A percentile compares a stretch with the other conserved stretches of the same genome.
These are phyloP conservation scores for Apiospora rasikravindrae DNA, from an alignment of 2,329 filamentous ascomycete species.

Conservation along the genomic window DNA sequence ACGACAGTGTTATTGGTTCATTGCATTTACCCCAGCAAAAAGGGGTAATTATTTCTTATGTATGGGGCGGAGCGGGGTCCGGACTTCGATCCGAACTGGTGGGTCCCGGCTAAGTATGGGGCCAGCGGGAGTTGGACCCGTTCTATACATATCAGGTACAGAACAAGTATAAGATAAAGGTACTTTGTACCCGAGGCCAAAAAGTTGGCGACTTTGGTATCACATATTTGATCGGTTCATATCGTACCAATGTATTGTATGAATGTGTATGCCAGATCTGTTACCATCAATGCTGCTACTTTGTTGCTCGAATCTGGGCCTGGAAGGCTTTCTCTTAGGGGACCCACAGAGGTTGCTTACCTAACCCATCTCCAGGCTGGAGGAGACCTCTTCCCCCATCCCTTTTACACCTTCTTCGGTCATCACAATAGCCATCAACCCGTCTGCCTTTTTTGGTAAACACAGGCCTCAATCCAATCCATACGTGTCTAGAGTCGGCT, in stretches of 20 bases:
- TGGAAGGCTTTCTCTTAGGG: not conserved
- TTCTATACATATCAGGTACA: not conserved
- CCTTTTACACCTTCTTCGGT: not conserved
- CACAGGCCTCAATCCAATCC: too few relatives aligned
- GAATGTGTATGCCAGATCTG: not conserved
- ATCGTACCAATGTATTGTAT: not conserved
- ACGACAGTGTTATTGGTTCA: not conserved
- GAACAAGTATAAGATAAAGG: not conserved
- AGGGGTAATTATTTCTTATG: not conserved
- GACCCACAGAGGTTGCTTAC: not conserved
- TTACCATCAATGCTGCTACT: not conserved
- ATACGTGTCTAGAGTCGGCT: not conserved
- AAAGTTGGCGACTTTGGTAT: not conserved
- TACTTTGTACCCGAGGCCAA: not conserved
- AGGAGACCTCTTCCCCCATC: not conserved
- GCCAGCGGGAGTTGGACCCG: not conserved
- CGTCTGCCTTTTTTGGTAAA: not conserved
- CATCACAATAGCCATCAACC: not conserved
- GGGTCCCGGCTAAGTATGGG: constrained; percentile 6
- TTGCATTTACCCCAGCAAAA: not conserved
- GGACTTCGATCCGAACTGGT: not conserved
- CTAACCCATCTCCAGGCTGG: not conserved
- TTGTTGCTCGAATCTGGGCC: not conserved
- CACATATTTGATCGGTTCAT: not conserved
- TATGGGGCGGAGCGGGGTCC: not conserved